Percentiles rank a stretch among this genome's conserved stretches.
These are phyloP conservation scores for Phaeotremella fagi DNA, from an alignment of 768 basidiomycete species.

Conservation along the genomic window DNA sequence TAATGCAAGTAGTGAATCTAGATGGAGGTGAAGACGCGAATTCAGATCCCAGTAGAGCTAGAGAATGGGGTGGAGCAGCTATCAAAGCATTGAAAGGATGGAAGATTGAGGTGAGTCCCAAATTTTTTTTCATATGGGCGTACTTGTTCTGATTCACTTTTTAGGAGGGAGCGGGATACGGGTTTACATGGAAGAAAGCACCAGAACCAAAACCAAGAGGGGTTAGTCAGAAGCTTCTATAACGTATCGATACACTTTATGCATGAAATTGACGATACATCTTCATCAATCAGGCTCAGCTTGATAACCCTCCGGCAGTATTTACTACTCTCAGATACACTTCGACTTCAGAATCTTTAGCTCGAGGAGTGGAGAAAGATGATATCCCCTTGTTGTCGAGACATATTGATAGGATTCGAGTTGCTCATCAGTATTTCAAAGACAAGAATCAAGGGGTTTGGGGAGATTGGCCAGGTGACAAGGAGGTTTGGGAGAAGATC, in stretches of 20 bases:
- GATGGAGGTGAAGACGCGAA: conserved; percentile 23
- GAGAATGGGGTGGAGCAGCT: conserved; percentile 42
- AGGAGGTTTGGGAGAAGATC: conserved; percentile 19
- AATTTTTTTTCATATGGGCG: neutral
- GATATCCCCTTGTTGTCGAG: conserved; percentile 23
- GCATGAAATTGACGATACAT: conserved; percentile 13
- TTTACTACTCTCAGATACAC: conserved; percentile 42
- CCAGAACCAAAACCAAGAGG: conserved; percentile 4
- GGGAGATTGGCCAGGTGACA: conserved; percentile 32
- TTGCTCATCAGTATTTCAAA: conserved; percentile 23
- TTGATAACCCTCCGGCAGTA: conserved; percentile 4
- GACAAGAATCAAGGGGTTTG: conserved; percentile 15
- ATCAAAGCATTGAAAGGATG: conserved; percentile 39
- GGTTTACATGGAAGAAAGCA: conserved; percentile 25
- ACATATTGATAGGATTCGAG: conserved; percentile 27
- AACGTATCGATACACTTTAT: conserved; percentile 2
- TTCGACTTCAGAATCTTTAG: conserved; percentile 3
- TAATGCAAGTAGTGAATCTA: conserved; percentile 68
- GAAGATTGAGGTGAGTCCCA: conserved; percentile 32
- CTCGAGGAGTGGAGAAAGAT: conserved; percentile 2
- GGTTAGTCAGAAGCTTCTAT: conserved; percentile 8
- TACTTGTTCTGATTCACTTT: neutral
- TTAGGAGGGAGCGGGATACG: conserved; percentile 33
- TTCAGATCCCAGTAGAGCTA: conserved; percentile 16
- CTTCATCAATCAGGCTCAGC: neutral